phyloP scores from a whole-genome alignment of 495 filamentous ascomycete species.

The Hyaloscypha hepaticicola region DNA sequence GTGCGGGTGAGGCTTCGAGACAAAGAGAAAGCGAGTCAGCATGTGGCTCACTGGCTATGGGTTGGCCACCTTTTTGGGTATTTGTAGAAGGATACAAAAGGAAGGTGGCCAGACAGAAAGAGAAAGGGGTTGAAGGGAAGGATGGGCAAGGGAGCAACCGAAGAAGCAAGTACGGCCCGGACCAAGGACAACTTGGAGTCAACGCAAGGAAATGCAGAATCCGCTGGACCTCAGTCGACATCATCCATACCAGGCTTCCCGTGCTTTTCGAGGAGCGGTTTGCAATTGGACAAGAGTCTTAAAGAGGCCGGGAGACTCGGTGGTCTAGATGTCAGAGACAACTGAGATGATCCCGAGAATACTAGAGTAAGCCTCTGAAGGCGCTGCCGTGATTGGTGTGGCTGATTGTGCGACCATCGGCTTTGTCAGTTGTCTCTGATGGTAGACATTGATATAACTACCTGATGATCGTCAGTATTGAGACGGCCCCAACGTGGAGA shows the following conservation, averaged over 20 bases:
- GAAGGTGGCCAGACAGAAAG: background rate
- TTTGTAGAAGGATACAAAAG: background rate
- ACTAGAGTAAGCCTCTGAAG: background rate
- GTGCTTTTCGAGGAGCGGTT: background rate
- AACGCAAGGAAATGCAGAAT: background rate
- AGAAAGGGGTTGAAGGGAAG: background rate
- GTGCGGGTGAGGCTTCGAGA: constrained; percentile 11
- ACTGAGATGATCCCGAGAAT: background rate
- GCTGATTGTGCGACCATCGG: background rate
- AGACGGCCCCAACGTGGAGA: background rate
- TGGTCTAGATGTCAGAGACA: background rate
- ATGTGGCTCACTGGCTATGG: background rate
- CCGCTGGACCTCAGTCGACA: background rate
- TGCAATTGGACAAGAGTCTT: background rate
- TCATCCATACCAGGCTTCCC: background rate
- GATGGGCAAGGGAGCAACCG: background rate
- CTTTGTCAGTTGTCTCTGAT: background rate
- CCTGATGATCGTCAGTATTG: background rate
- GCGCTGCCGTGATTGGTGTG: background rate
- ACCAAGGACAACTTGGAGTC: background rate
- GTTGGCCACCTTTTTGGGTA: background rate
- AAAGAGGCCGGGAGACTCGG: background rate
- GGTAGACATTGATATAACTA: background rate
- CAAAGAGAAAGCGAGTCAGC: background rate
- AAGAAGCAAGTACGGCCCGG: background rate